Percentiles rank a stretch among this genome's conserved stretches.
Conservation (phyloP, 345 rosid genomes). For the Jatropha curcas region DNA sequence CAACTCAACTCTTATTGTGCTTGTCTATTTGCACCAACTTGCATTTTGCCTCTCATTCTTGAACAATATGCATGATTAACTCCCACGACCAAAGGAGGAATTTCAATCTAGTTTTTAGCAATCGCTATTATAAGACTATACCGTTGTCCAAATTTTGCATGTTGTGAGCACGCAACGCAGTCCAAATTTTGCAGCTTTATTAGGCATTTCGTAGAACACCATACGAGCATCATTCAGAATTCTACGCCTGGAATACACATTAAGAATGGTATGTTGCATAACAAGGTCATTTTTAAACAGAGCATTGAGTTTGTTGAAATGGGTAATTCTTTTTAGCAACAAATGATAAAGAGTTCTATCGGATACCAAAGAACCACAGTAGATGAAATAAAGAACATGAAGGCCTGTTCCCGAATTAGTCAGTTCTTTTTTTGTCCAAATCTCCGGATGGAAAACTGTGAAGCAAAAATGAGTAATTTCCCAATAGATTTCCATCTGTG, state of each 20-base stretch:
- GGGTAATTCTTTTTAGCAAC: slow-evolving; percentile 49
- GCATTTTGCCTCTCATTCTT: too few species aligned
- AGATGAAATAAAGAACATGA: slow-evolving; percentile 42
- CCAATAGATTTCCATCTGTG: background rate
- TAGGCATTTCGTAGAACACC: slow-evolving; percentile 54
- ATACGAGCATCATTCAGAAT: slow-evolving; percentile 46
- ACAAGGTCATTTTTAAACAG: slow-evolving; percentile 37
- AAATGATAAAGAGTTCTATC: slow-evolving; percentile 37
- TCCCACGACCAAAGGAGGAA: too few species aligned
- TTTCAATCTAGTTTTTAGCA: too few species aligned
- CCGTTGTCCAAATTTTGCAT: slow-evolving; percentile 4
- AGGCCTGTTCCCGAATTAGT: slow-evolving; percentile 29
- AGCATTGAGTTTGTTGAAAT: slow-evolving; percentile 34
- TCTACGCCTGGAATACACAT: slow-evolving; percentile 52
- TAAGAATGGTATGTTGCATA: slow-evolving; percentile 42
- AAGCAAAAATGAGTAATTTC: background rate
- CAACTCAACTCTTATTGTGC: too few species aligned
- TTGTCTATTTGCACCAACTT: too few species aligned
- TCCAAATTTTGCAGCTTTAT: slow-evolving; percentile 53
- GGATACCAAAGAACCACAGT: slow-evolving; percentile 28
- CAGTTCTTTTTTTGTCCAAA: slow-evolving; percentile 21
- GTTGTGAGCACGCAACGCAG: slow-evolving; percentile 62
- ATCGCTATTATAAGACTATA: too few species aligned
- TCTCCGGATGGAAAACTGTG: background rate
- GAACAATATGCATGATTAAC: too few species aligned